These are phyloP conservation scores for Glomus cerebriforme DNA, from an alignment of 192 early-diverging fungal species.

Conservation along the genomic window DNA sequence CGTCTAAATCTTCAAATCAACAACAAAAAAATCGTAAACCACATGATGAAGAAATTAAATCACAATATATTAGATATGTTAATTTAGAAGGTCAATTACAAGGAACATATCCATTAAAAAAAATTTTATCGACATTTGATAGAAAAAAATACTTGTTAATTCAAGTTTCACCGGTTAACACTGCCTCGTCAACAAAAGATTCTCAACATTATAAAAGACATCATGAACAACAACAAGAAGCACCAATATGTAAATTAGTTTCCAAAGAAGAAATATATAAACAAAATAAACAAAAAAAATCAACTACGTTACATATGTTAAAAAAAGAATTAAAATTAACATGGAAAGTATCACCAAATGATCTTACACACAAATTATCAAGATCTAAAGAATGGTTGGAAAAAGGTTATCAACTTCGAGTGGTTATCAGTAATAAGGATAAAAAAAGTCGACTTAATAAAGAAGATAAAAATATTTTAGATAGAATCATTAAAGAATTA, in stretches of 20 bases:
- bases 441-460: not conserved
- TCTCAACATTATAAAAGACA: not conserved
- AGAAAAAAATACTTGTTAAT: slow-evolving; percentile 47
- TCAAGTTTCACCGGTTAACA: slow-evolving; percentile 43
- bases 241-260: slow-evolving; percentile 53
- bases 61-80: slow-evolving; percentile 48
- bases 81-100: slow-evolving; percentile 42
- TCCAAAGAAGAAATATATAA: slow-evolving; percentile 53
- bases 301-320: slow-evolving; percentile 30
- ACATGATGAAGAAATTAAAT: slow-evolving; percentile 59
- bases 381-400: slow-evolving; percentile 51
- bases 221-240: not conserved
- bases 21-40: slow-evolving; percentile 30
- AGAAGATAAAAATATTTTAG: not conserved
- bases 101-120: slow-evolving; percentile 34
- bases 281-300: slow-evolving; percentile 49
- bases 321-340: slow-evolving; percentile 54
- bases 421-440: slow-evolving; percentile 41
- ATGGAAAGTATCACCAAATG: slow-evolving; percentile 55
- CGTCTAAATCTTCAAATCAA: not conserved
- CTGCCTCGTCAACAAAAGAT: not conserved
- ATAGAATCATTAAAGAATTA: not conserved
- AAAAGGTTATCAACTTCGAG: slow-evolving; percentile 52
- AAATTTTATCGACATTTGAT: slow-evolving; percentile 44
- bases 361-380: slow-evolving; percentile 53